Evolutionary conservation across 495 filamentous ascomycete genomes (phyloP), one percentile per base, ranked within the genome.

Genomic region (Chlorociboria aeruginascens): DNA sequence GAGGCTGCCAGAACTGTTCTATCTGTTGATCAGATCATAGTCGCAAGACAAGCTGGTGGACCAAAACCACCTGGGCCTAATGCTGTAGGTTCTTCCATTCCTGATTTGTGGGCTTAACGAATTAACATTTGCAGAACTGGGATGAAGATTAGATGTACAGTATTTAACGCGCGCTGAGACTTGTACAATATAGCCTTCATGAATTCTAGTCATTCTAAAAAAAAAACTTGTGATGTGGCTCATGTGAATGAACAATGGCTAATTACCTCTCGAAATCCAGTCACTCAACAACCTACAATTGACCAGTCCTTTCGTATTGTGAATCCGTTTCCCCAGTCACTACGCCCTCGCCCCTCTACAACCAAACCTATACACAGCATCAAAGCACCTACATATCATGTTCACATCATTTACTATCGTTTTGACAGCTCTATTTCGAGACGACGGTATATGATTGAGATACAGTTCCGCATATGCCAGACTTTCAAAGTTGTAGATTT

Each of bases 1-100:
- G 93, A 99, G 65, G 81, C 92, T 40, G 90, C 86, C 42, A 78
- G 93, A 48, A 97, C 93, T 37, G 85, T 99, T 33, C 72, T 99
- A 51, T 90, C 89, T 33, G 93, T 99, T 12, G 93, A 99, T 68
- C 93, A 99, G 70, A 97, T 99, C 57, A 99, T 99, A 61, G 93
- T 99, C 40, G 89, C 93, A 43, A 81, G 89, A 66, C 90, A 96
- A 68, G 93, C 93, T 20, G 93, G 93, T 60, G 93, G 93, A 32
- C 93, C 93, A 30, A 99, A 99, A 71, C 87, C 88, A 30, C 92
- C 93, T 10, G 87, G 84, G 13, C 89, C 86, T 40, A 95, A 95
- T 71, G 77, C 88, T 51, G 57, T 60, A 57, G 54, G 57, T 56
- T 33, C 39, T 17, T 16, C 6, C n/a, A 32, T 6, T 25, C 30